These are phyloP conservation scores for Saccharomycopsis synnaedendra DNA, from an alignment of 805 yeast species.

Conservation along the genomic window DNA sequence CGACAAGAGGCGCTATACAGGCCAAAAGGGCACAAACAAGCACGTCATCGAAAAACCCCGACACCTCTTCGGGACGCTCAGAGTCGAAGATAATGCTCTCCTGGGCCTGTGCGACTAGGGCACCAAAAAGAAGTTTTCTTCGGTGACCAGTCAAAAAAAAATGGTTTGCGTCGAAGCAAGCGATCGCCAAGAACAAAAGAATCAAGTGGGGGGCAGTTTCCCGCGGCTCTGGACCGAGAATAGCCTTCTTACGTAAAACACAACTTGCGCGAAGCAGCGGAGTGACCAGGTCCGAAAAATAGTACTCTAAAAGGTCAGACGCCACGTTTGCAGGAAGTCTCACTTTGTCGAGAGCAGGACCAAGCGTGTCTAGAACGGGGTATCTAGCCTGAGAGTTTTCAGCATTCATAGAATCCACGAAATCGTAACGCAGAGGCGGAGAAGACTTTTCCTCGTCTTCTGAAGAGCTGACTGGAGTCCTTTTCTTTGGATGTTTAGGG, in stretches of 20 bases:
- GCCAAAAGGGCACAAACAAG: conserved; percentile 5
- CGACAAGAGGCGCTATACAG: conserved; percentile 11
- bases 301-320: conserved; percentile 12
- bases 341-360: conserved; percentile 1
- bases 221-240: background rate
- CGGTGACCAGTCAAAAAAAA: conserved; percentile 12
- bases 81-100: conserved; percentile 2
- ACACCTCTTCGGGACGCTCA: conserved; percentile 2
- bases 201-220: conserved; percentile 5
- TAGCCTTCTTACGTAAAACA: conserved; percentile 5
- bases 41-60: conserved; percentile 9
- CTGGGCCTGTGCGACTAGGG: background rate
- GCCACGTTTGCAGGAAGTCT: conserved; percentile 13
- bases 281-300: background rate
- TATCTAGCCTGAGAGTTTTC: background rate
- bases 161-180: conserved; percentile 11
- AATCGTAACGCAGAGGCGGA: conserved; percentile 1
- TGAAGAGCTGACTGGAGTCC: conserved; percentile 7
- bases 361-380: background rate
- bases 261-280: conserved; percentile 6
- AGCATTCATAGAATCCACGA: background rate
- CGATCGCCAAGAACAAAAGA: conserved; percentile 5
- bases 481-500: conserved; percentile 24
- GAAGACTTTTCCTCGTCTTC: conserved; percentile 4
- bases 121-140: conserved; percentile 4